Evolutionary conservation across 2,329 filamentous ascomycete genomes (phyloP).

Genomic region (Orbilia quercus): DNA sequence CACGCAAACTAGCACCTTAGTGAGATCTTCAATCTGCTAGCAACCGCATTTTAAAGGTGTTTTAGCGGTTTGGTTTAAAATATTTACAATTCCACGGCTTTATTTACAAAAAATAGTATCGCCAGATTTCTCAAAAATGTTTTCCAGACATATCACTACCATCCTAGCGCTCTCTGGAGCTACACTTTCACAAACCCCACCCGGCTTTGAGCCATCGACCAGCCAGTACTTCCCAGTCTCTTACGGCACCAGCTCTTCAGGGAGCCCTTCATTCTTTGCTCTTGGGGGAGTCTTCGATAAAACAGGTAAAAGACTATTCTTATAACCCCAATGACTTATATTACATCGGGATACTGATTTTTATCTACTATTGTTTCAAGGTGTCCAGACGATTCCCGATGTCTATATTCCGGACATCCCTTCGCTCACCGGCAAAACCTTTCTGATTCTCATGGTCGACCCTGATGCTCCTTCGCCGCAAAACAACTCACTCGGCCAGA

Average conservation of each 20-base stretch:
- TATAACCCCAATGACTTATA: not conserved
- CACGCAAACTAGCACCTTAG: no score
- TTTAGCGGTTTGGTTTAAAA: no score
- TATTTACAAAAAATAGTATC: no score
- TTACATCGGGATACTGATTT: not conserved
- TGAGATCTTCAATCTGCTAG: no score
- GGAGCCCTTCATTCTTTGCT: constrained; percentile 32
- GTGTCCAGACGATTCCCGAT: constrained; percentile 30
- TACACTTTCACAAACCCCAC: constrained; percentile 39
- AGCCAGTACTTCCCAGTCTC: constrained; percentile 31
- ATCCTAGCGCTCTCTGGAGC: constrained; percentile 31
- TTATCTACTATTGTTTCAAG: constrained; percentile 13
- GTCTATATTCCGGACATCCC: constrained; percentile 31
- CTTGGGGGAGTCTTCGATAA: constrained; percentile 41
- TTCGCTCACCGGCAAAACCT: constrained; percentile 28
- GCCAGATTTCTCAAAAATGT: constrained; percentile 15
- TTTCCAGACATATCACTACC: constrained; percentile 17
- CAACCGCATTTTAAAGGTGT: no score
- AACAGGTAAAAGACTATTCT: constrained; percentile 13
- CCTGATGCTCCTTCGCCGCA: constrained; percentile 49
- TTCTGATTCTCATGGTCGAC: constrained; percentile 50
- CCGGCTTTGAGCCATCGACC: constrained; percentile 21
- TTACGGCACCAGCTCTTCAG: constrained; percentile 22
- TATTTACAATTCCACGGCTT: no score
- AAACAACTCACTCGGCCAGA: constrained; percentile 41